Evolutionary conservation across 225 moss, liverwort and hornwort species (phyloP), one percentile per base, ranked within the genome.

Genomic region (Antitrichia curtipendula): DNA sequence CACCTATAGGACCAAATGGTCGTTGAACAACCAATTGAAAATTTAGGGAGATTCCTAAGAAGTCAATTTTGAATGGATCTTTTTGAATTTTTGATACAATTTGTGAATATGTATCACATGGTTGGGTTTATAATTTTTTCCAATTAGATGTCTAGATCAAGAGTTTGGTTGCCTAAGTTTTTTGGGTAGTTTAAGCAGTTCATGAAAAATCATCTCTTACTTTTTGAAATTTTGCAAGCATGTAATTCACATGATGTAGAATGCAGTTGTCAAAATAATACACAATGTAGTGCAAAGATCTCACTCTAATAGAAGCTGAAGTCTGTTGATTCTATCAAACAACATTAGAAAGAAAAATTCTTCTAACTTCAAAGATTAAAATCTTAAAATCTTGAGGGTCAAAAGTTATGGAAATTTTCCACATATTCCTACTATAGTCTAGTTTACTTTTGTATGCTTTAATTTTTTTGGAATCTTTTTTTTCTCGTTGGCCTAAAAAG

Each of bases 311-410:
- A 6, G 22, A 3, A 65, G 8, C 13, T 12, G 7, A 66, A 68
- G 68, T 23, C 0, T 13, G 7, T 1, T 68, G 2, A 7, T 23
- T 11, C 4, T 68, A 13, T 7, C 0, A 2, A 1, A 68, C 7
- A 38, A 11, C 0, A 1, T n/a, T 23, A 2, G 13, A 68, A 69
- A 68, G 20, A 23, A 24, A 13, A 3, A 12, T 7, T n/a, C 4
- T 13, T 68, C 4, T n/a, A 21, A 22, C 21, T 65, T 36, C 36
- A 65, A 19, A 19, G 1, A 10, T 10, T 66, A 66, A 12, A 66
- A 21, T n/a, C 36, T 36, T 64, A 19, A 19, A 65, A n/a, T 66
- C 6, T 36, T 1, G 0, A 64, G 5, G 64, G 36, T 64, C 5
- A 64, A 34, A 64, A 36, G 36, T 36, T 9, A 19, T 18, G 10